These are phyloP conservation scores for Eutrema yunnanense DNA, from an alignment of 345 rosid species.

Conservation along the genomic window DNA sequence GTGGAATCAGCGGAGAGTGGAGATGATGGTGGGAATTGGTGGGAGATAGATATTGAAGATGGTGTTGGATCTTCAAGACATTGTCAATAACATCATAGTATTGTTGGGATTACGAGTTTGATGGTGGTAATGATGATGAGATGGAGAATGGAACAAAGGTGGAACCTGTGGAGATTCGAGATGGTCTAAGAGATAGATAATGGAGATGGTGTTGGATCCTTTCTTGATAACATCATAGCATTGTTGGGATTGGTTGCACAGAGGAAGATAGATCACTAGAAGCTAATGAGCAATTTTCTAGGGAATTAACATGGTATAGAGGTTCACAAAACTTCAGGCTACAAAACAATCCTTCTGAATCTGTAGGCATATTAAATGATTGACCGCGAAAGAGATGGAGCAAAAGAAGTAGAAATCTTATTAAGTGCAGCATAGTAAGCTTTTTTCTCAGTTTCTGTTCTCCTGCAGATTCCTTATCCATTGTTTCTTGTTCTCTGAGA, in stretches of 20 bases:
- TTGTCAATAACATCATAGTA: background rate
- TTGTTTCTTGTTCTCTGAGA: background rate
- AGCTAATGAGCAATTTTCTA: background rate
- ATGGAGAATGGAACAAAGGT: conserved; percentile 17
- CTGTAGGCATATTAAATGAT: background rate
- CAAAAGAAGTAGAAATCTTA: background rate
- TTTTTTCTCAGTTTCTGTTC: background rate
- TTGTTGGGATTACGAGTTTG: conserved; percentile 18
- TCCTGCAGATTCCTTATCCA: background rate
- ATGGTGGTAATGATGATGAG: conserved; percentile 17
- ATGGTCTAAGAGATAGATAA: conserved; percentile 52
- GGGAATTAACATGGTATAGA: background rate
- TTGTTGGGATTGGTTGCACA: background rate
- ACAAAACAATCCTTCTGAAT: background rate
- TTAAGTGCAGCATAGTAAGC: background rate
- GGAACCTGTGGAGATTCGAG: conserved; percentile 21
- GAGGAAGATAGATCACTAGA: background rate
- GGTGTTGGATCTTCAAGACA: conserved; percentile 24
- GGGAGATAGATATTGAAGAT: conserved; percentile 57
- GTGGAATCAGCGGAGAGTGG: conserved; percentile 19
- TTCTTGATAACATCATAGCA: background rate
- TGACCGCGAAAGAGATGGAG: background rate
- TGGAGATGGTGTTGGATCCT: conserved; percentile 32
- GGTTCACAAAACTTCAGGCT: background rate
- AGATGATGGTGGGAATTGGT: conserved; percentile 47